Conservation (phyloP, 192 early-diverging fungal genomes). For the Linderina pennispora region DNA sequence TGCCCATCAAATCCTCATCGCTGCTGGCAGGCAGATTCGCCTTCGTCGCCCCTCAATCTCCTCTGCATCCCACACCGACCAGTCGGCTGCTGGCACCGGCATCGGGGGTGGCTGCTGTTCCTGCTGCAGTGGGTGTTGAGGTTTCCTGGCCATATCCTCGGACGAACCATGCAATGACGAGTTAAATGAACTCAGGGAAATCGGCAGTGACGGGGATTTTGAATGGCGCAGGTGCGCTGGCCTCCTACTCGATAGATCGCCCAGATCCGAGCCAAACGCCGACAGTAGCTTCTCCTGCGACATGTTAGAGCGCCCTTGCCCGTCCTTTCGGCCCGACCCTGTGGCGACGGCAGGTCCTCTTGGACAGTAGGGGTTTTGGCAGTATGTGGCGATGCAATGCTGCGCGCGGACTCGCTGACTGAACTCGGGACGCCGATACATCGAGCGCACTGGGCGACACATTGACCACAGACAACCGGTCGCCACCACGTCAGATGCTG, state of each 20-base stretch:
- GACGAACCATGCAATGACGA: neutral
- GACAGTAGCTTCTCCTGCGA: constrained; percentile 4
- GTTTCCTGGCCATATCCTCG: neutral
- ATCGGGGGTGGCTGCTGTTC: no score
- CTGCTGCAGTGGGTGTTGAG: no score
- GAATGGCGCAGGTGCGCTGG: constrained; percentile 5
- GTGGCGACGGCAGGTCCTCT: no score
- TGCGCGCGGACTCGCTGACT: no score
- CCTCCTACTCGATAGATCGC: constrained; percentile 5
- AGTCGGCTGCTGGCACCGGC: neutral
- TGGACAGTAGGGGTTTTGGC: no score
- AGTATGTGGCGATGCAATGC: no score
- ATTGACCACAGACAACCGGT: constrained; percentile 41
- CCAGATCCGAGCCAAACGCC: constrained; percentile 10
- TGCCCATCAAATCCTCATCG: neutral
- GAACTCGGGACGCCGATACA: constrained; percentile 18
- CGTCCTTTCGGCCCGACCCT: no score
- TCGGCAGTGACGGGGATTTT: constrained; percentile 18
- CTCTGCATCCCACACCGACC: constrained; percentile 8
- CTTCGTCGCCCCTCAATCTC: constrained; percentile 5
- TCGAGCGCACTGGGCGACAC: constrained; percentile 17
- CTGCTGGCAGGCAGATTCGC: neutral
- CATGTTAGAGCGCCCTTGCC: no score
- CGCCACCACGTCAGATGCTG: constrained; percentile 22
- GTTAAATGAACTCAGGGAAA: constrained; percentile 1